Evolutionary conservation across 2,329 filamentous ascomycete species (phyloP).

Genomic region (Grosmannia serpens): DNA sequence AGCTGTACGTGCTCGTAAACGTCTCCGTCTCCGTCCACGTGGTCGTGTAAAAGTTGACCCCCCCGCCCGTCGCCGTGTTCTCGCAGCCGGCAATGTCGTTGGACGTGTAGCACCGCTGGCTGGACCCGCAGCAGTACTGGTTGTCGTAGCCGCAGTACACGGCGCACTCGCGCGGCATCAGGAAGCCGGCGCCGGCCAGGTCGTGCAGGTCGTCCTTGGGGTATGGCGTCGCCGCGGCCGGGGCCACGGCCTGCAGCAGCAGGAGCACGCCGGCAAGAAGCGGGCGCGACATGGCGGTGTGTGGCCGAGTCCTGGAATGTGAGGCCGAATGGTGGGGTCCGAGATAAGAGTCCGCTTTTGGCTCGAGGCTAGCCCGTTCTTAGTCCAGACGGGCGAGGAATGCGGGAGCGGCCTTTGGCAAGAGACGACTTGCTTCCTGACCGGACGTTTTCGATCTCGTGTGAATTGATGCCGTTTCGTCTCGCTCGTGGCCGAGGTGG

Average conservation of each 20-base stretch:
- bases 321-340: background rate
- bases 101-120: conserved; percentile 39
- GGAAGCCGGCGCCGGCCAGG: conserved; percentile 33
- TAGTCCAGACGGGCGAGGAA: background rate
- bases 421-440: background rate
- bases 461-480: background rate
- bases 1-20: conserved; percentile 47
- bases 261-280: background rate
- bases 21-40: conserved; percentile 52
- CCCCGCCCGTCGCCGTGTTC: conserved; percentile 20
- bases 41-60: conserved; percentile 31
- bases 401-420: background rate
- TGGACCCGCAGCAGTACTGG: conserved; percentile 41
- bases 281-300: background rate
- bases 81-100: conserved; percentile 39
- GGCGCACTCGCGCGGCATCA: conserved; percentile 37
- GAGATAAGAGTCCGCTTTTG: background rate
- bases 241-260: conserved; percentile 5
- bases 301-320: background rate
- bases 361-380: background rate
- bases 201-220: conserved; percentile 38
- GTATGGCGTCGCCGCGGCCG: conserved; percentile 33
- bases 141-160: conserved; percentile 43
- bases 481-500: background rate
- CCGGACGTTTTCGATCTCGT: background rate